phyloP scores from a whole-genome alignment of 257 asterid species.

The Plantago ovata region DNA sequence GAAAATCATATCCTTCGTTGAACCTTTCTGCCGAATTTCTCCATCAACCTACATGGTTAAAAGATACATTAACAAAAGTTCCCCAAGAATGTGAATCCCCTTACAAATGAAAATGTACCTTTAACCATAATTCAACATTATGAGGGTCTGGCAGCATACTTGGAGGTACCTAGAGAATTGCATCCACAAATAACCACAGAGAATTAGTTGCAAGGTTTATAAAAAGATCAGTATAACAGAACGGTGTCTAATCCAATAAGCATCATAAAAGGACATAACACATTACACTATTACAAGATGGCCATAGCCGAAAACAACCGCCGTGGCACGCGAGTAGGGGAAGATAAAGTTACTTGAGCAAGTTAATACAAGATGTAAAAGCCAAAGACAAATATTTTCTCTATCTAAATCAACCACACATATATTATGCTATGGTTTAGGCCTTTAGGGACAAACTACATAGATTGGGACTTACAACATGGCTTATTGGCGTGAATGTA shows the following conservation, averaged over 20 bases:
- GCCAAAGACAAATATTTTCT: background rate
- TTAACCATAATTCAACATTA: constrained; percentile 81
- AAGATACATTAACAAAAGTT: constrained; percentile 7
- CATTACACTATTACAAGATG: too few species aligned
- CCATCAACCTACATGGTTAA: constrained; percentile 78
- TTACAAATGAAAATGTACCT: constrained; percentile 38
- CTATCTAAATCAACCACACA: constrained; percentile 5
- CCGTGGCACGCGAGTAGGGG: background rate
- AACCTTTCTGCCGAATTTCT: constrained; percentile 78
- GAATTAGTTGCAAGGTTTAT: constrained; percentile 6
- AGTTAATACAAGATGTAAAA: background rate
- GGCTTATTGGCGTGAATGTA: constrained; percentile 96
- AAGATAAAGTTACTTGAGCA: background rate
- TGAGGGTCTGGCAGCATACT: constrained; percentile 87
- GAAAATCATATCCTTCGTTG: constrained; percentile 89
- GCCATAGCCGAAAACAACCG: background rate
- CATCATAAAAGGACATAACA: too few species aligned
- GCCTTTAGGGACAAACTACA: constrained; percentile 1
- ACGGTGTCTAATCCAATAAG: too few species aligned
- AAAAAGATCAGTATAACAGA: background rate
- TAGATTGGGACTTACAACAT: constrained; percentile 57
- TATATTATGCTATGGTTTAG: background rate
- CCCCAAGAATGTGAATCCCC: constrained; percentile 9
- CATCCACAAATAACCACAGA: constrained; percentile 7
- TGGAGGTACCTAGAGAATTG: constrained; percentile 52